These are phyloP conservation scores for Chlorella sp. DNA, from an alignment of 139 green algal genomes.

Conservation along the genomic window DNA sequence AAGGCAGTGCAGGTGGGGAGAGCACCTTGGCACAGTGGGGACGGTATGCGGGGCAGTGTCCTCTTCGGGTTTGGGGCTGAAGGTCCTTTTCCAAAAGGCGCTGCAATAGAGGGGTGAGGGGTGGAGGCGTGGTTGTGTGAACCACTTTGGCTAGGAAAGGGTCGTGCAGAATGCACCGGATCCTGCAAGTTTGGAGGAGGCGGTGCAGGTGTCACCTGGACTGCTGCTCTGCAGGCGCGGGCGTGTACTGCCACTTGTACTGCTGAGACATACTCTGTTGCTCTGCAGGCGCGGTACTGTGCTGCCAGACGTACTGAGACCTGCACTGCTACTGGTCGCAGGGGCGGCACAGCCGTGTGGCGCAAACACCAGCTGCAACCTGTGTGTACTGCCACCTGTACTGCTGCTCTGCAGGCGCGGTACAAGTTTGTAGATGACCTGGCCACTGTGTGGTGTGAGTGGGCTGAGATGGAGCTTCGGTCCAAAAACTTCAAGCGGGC, in stretches of 20 bases:
- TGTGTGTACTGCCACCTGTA: too few species aligned
- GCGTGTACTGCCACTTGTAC: too few species aligned
- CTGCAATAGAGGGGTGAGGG: neutral
- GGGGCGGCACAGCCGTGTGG: conserved; percentile 87
- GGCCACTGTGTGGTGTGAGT: conserved; percentile 94
- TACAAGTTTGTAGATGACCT: conserved; percentile 96
- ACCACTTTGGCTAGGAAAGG: neutral
- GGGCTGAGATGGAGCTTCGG: conserved; percentile 97
- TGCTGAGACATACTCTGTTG: too few species aligned
- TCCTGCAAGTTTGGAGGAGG: too few species aligned
- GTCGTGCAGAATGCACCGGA: neutral
- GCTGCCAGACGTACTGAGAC: too few species aligned
- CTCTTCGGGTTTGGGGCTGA: too few species aligned
- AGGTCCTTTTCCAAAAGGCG: too few species aligned
- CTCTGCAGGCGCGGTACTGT: too few species aligned
- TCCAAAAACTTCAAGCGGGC: conserved; percentile 90
- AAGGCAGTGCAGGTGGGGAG: conserved; percentile 80
- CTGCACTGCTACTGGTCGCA: conserved; percentile 16
- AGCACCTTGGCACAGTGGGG: too few species aligned
- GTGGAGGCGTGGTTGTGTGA: neutral
- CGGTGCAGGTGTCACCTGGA: too few species aligned
- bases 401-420: conserved; percentile 44
- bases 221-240: too few species aligned
- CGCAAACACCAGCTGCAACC: conserved; percentile 62
- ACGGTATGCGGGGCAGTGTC: too few species aligned